Evolutionary conservation across 495 filamentous ascomycete species (phyloP).

Genomic region (Lindgomyces ingoldianus): DNA sequence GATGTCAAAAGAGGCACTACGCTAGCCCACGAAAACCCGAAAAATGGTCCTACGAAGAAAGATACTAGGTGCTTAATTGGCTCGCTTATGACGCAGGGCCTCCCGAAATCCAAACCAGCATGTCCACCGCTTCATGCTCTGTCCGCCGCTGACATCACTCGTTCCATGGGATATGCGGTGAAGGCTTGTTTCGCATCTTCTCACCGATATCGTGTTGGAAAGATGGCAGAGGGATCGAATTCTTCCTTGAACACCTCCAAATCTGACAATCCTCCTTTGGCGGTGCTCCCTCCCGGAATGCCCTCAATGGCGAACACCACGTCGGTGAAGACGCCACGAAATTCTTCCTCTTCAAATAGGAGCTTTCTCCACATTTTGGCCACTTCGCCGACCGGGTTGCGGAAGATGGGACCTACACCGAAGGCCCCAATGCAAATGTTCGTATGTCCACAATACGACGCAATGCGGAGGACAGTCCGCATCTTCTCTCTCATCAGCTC

Average conservation of each 20-base stretch:
- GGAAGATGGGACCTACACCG: constrained; percentile 67
- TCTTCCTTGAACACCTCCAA: constrained; percentile 47
- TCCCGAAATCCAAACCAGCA: constrained; percentile 5
- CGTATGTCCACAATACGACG: constrained; percentile 57
- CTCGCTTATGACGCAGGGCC: neutral
- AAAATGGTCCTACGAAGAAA: neutral
- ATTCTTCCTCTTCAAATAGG: constrained; percentile 64
- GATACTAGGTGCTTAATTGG: constrained; percentile 22
- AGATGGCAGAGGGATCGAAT: constrained; percentile 47
- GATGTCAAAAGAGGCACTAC: constrained; percentile 22
- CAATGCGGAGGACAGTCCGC: constrained; percentile 66
- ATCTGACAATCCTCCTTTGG: constrained; percentile 42
- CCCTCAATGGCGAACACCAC: constrained; percentile 70
- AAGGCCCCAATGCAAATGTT: constrained; percentile 70
- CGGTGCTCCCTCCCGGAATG: constrained; percentile 24
- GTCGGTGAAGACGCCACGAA: constrained; percentile 65
- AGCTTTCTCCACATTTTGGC: constrained; percentile 69
- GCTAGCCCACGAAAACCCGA: constrained; percentile 11
- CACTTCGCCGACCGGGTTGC: constrained; percentile 67
- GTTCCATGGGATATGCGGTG: neutral
- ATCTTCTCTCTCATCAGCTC: constrained; percentile 72
- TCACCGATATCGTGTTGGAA: constrained; percentile 33
- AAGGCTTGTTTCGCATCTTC: neutral
- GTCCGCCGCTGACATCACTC: constrained; percentile 24
- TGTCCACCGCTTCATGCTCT: neutral